Conservation (phyloP, 2,329 filamentous ascomycete species). For the Fonsecaea pedrosoi region DNA sequence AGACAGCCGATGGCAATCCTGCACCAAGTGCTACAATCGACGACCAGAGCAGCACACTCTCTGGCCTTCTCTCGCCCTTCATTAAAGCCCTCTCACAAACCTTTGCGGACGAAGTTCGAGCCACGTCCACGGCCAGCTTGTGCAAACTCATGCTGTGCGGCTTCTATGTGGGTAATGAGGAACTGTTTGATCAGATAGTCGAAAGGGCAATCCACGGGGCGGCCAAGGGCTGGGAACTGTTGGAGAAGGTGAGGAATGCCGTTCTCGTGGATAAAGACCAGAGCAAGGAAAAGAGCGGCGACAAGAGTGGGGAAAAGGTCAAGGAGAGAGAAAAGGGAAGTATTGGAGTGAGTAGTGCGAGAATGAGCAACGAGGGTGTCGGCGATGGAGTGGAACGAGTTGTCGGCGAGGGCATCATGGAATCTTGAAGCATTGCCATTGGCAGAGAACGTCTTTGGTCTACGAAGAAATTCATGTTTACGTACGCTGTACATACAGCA, state of each 20-base stretch:
- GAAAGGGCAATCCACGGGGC: constrained; percentile 52
- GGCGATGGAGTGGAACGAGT: constrained; percentile 8
- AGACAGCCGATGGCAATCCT: background rate
- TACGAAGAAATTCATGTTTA: background rate
- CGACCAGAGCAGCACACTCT: constrained; percentile 13
- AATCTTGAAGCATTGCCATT: constrained; percentile 7
- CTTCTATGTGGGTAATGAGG: constrained; percentile 44
- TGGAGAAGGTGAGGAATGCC: constrained; percentile 55
- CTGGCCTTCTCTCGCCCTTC: constrained; percentile 70
- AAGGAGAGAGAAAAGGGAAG: constrained; percentile 14
- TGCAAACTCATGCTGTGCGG: constrained; percentile 57
- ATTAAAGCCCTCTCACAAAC: constrained; percentile 64
- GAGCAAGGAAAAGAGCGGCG: constrained; percentile 34
- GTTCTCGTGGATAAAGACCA: constrained; percentile 60
- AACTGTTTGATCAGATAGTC: constrained; percentile 64
- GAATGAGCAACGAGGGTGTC: constrained; percentile 26
- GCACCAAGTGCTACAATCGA: constrained; percentile 41
- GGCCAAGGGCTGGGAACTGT: constrained; percentile 53
- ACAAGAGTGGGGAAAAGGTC: constrained; percentile 14
- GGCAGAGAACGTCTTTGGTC: background rate
- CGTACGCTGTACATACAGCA: background rate
- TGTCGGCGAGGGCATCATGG: constrained; percentile 26
- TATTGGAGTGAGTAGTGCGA: constrained; percentile 13
- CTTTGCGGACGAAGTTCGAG: constrained; percentile 58
- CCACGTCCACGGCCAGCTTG: constrained; percentile 57